Evolutionary conservation across 1,139 yeast species (phyloP).

Genomic region (Sugiyamaella novakii): DNA sequence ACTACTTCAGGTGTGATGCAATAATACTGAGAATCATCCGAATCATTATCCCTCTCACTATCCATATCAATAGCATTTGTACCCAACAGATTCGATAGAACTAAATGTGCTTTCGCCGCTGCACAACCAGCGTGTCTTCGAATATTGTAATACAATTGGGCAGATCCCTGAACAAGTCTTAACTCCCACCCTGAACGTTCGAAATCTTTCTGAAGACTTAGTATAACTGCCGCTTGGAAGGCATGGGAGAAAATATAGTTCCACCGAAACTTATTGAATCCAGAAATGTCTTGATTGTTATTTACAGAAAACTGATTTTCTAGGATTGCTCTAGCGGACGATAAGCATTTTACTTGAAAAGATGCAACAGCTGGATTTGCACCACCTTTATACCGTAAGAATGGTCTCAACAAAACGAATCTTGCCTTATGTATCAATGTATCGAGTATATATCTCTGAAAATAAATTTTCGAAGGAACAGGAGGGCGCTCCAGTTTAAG

Average conservation of each 20-base stretch:
- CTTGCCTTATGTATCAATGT: constrained; percentile 24
- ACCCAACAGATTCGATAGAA: constrained; percentile 22
- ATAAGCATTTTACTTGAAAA: constrained; percentile 21
- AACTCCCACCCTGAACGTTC: constrained; percentile 14
- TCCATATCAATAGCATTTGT: constrained; percentile 16
- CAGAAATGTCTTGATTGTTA: constrained; percentile 19
- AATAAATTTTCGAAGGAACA: constrained; percentile 18
- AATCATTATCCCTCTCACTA: background rate
- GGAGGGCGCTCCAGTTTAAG: constrained; percentile 22
- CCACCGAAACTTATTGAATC: constrained; percentile 25
- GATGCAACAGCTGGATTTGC: constrained; percentile 9
- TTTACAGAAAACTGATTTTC: constrained; percentile 26
- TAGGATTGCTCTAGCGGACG: constrained; percentile 22
- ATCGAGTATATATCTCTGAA: constrained; percentile 25
- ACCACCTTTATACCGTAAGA: constrained; percentile 16
- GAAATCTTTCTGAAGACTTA: constrained; percentile 21
- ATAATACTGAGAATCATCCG: constrained; percentile 3
- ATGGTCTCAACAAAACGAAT: constrained; percentile 23
- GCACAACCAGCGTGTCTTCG: constrained; percentile 25
- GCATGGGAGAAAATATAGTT: constrained; percentile 26
- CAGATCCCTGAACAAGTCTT: constrained; percentile 20
- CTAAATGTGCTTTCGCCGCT: constrained; percentile 26
- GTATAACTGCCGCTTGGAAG: constrained; percentile 25
- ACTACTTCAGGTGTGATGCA: constrained; percentile 7
- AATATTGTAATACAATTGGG: constrained; percentile 21